Base-by-base conservation (phyloP, 805 yeast species). In the Maudiozyma saulgeensis region DNA sequence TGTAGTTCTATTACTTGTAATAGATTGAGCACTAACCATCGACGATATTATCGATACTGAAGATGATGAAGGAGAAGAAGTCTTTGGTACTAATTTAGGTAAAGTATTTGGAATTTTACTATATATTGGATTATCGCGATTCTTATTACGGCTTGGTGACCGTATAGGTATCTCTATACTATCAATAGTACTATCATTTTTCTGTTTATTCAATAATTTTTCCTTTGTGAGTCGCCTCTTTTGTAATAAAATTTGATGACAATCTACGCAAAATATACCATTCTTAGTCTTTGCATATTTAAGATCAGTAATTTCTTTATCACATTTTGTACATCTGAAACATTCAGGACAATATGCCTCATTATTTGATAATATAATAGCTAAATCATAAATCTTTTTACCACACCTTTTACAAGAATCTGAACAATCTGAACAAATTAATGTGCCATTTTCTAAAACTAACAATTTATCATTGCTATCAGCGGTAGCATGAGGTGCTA, bases 301-400 rank as follows among this genome's bases (percentile, higher is more conserved):
- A 55, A 90, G 71, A 67, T 91, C 96, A 61, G 85, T 95, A 53
- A 91, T 91, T 50, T 83, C 82, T 53, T 78, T 78, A 63, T 84
- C 82, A 70, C 99, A 91, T 57, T 87, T 82, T 46, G 91, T 79
- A 67, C 99, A 91, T 59, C 81, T 81, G 70, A 91, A 93, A 67
- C 99, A 91, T 45, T 76, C 74, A 8, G 95, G 80, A 66, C 98
- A 93, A 66, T 87, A 93, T 2, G 98, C 96, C 63, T 87, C 91
- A 37, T 96, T 96, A 2, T 96, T 88, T 34, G 91, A 73, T 23
- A 64, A 47, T 5, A 66, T 59, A 31, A 93, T 90, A 13, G 99
- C 98, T 71, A 88, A 74, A 64, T 91, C 96, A 57, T 86, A 91
- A 53, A 91, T 93, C 64, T 87, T 86, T 61, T 83, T 84, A 45